Base-by-base conservation (phyloP, 2,329 filamentous ascomycete species). In the Fusarium transvaalense region DNA sequence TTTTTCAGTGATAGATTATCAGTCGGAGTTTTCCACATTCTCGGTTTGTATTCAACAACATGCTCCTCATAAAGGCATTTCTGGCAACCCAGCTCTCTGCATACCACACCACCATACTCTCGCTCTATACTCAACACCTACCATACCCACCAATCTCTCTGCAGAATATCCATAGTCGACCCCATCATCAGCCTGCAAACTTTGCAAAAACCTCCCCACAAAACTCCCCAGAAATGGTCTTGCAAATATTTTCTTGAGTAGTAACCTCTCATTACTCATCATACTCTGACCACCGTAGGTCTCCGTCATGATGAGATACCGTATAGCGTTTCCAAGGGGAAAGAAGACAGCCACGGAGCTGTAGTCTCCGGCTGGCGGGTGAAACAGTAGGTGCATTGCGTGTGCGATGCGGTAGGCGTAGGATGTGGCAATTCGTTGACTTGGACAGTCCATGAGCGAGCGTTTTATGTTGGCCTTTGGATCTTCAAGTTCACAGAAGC, bases 91-190 rank as follows among this genome's bases (percentile, higher is more conserved):
- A 21, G 62, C 64, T 9, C 34, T 31, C 3, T 19, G 9, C n/a
- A 48, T 15, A 0, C 64, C 64, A 29, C 61, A 66, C 64, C 64
- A 66, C 64, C 62, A 66, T 6, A 66, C 64, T 10, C 46, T 62
- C 0, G 64, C 64, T 8, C 64, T 52, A 6, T 53, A 66, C 51
- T 66, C 64, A 3, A 66, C 21, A 2, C 56, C 62, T 2, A 15
- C 56, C 14, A 57, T 57, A 4, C 62, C 64, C 1, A 52, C 2
- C 0, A 66, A 12, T 0, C 23, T 53, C 1, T 56, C 63, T 1
- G 23, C n/a, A 4, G 39, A 27, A 15, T 64, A 56, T 0, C 56
- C 48, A 6, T 66, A 66, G 3, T 66, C 23, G 1, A 66, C 32
- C 10, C 56, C 64, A 5, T 66, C 56, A 34, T 66, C 64, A 3